Evolutionary conservation across 257 asterid species (phyloP), one percentile per base, ranked within the genome.

Genomic region (Anisodus acutangulus): DNA sequence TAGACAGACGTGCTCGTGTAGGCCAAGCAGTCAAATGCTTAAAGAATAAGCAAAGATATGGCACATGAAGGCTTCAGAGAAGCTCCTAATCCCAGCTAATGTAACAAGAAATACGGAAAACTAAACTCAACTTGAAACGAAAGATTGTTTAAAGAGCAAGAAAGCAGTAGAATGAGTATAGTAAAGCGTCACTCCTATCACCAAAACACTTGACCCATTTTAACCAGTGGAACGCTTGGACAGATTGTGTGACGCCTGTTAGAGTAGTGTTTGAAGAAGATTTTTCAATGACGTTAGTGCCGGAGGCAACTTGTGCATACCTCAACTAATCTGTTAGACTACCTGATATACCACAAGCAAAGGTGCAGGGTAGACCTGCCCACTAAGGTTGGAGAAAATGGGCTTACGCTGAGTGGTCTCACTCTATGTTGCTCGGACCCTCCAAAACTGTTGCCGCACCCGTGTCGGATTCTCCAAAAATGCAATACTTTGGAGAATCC

Each of bases 21-120:
- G 43, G 79, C 43, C 57, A 17, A 71, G 79, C 79, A 71, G 53
- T n/a, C 57, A 43, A 71, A 43, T 71, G 79, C 57, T 45, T 71
- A 41, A 41, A 70, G 57, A 43, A 71, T 17, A 43, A 49, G 37
- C 16, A 70, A 43, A 22, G 57, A 43, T 43, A 41, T 41, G 54
- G 35, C 57, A 43, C 17, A 71, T 17, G 57, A n/a, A 4, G 4
- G 37, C 17, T 71, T 71, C 57, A 71, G 57, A 71, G 79, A 71
- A 43, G 79, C 37, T 71, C 79, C 57, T 17, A 4, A 17, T 68
- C 35, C 57, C 79, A 43, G 57, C 79, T 71, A 71, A 71, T n/a
- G 79, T 41, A n/a, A 71, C 57, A 43, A 71, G 79, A 71, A 17
- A 71, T 71, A 17, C 8, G 13, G 57, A 31, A 71, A 17, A 4